These are phyloP conservation scores for Tephrocybe sp. DNA, from an alignment of 768 basidiomycete genomes.

Conservation along the genomic window DNA sequence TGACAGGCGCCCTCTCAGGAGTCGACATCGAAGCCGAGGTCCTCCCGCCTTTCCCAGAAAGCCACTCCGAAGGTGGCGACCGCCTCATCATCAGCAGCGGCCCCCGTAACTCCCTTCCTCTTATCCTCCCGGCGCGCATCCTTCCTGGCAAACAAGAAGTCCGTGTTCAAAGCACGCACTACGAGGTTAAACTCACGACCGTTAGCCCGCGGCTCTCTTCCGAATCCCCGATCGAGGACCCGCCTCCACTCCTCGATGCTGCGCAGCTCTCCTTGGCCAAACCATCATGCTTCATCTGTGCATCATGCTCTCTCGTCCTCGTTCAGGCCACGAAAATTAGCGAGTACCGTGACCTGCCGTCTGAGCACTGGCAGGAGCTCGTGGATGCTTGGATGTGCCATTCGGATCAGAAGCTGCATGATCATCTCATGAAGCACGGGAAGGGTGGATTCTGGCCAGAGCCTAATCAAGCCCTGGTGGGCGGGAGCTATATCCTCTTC, in stretches of 20 bases:
- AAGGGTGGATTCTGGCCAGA: constrained; percentile 80
- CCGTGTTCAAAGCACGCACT: constrained; percentile 54
- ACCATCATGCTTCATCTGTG: constrained; percentile 73
- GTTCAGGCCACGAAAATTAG: constrained; percentile 51
- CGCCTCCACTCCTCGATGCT: constrained; percentile 65
- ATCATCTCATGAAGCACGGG: constrained; percentile 58
- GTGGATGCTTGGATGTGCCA: constrained; percentile 99
- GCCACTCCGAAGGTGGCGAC: constrained; percentile 44
- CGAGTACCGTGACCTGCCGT: constrained; percentile 83
- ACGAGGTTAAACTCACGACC: constrained; percentile 69
- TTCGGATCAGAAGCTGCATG: constrained; percentile 79
- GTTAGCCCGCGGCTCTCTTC: constrained; percentile 22
- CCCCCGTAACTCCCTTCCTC: constrained; percentile 53
- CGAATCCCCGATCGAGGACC: constrained; percentile 24
- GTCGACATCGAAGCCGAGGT: constrained; percentile 68
- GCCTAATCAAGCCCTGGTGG: constrained; percentile 74
- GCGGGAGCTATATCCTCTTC: constrained; percentile 87
- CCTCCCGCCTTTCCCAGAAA: constrained; percentile 43
- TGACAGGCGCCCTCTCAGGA: constrained; percentile 47
- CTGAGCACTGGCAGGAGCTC: constrained; percentile 96
- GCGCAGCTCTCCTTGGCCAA: constrained; percentile 52
- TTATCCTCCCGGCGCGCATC: constrained; percentile 56
- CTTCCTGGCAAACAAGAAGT: constrained; percentile 63
- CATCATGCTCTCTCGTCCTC: constrained; percentile 77
- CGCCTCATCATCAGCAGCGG: constrained; percentile 65